Percentiles rank a stretch among this genome's conserved stretches.
Conservation (phyloP, 2,329 filamentous ascomycete genomes). For the Aspergillus caelatus region DNA sequence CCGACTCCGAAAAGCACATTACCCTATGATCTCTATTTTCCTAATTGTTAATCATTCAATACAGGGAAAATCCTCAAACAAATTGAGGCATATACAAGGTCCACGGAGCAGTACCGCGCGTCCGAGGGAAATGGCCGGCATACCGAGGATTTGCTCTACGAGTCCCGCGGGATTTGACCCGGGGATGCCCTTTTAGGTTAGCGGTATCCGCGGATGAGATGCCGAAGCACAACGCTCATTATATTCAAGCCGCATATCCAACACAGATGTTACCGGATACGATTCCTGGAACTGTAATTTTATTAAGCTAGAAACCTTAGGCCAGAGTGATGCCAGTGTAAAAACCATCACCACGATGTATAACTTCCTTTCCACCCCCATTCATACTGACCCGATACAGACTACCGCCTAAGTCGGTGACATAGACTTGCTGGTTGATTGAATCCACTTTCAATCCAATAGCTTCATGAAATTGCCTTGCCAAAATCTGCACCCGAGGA, state of each 20-base stretch:
- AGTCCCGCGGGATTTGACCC: not conserved
- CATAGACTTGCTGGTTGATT: constrained; percentile 21
- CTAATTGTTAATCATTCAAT: not conserved
- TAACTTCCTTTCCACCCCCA: constrained; percentile 20
- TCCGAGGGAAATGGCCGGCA: not conserved
- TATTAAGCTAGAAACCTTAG: too few species aligned
- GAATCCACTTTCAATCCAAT: constrained; percentile 30
- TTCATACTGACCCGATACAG: constrained; percentile 23
- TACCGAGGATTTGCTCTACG: not conserved
- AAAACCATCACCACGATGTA: constrained; percentile 22
- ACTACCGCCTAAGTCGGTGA: constrained; percentile 28
- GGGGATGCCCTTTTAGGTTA: not conserved
- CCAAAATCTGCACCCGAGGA: constrained; percentile 18
- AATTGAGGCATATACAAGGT: not conserved
- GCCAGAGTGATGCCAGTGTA: constrained; percentile 22
- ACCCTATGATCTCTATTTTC: not conserved
- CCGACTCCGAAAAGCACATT: not conserved
- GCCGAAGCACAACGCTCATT: too few species aligned
- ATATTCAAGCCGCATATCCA: too few species aligned
- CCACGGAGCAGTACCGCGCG: not conserved
- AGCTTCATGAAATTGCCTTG: constrained; percentile 28
- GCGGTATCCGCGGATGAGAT: not conserved
- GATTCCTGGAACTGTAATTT: too few species aligned
- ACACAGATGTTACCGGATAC: too few species aligned
- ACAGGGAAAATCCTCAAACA: not conserved